These are phyloP conservation scores for Adansonia grandidieri DNA, from an alignment of 441 rosid genomes.

Conservation along the genomic window DNA sequence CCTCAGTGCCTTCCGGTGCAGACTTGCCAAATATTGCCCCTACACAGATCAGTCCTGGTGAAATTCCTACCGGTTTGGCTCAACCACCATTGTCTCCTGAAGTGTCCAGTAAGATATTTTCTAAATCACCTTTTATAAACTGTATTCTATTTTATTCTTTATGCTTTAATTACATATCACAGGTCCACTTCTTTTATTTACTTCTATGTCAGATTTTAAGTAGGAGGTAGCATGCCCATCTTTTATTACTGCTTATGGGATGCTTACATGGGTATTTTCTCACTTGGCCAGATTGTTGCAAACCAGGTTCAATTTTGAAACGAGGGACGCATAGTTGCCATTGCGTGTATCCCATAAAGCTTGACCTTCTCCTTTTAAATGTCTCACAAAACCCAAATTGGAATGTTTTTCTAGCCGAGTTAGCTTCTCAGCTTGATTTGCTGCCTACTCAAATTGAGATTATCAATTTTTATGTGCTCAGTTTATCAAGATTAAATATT, in stretches of 20 bases:
- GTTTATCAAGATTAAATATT: conserved; percentile 76
- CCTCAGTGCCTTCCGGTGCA: conserved; percentile 54
- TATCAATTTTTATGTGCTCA: conserved; percentile 73
- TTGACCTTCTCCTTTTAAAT: conserved; percentile 87
- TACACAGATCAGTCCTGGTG: conserved; percentile 52
- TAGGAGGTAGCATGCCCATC: not conserved
- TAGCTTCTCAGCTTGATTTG: conserved; percentile 83
- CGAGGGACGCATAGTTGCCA: conserved; percentile 75
- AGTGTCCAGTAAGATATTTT: conserved; percentile 58
- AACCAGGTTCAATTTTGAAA: conserved; percentile 72
- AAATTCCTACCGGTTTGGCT: conserved; percentile 59
- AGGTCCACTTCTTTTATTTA: not conserved
- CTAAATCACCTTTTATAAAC: conserved; percentile 11
- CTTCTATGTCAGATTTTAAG: not conserved
- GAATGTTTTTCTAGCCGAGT: conserved; percentile 63
- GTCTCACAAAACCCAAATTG: conserved; percentile 80
- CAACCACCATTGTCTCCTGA: conserved; percentile 85
- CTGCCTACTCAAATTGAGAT: conserved; percentile 75
- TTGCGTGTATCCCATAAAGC: conserved; percentile 92
- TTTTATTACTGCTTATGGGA: conserved; percentile 18
- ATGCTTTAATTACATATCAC: not conserved
- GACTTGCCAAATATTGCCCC: conserved; percentile 75
- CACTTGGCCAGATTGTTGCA: conserved; percentile 77
- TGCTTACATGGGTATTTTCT: conserved; percentile 30
- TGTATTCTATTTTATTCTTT: conserved; percentile 13